These are phyloP conservation scores for Aotearoamyces nothofagi DNA, from an alignment of 2,329 filamentous ascomycete species.

Conservation along the genomic window DNA sequence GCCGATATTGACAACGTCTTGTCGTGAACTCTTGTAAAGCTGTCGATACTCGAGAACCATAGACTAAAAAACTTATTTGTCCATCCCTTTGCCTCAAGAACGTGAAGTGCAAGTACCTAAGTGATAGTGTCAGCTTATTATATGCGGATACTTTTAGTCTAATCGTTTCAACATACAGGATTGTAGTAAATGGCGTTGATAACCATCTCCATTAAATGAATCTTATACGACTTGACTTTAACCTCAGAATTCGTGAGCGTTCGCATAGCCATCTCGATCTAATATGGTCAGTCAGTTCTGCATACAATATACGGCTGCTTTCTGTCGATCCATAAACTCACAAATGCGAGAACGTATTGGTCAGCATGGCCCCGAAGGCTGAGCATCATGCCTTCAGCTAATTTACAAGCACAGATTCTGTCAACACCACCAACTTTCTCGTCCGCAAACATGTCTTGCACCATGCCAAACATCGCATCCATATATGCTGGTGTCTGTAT, in stretches of 20 bases:
- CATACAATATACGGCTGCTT: too few species aligned
- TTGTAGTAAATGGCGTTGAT: slow-evolving; percentile 99
- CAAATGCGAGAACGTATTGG: slow-evolving; percentile 72
- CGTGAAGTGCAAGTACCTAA: slow-evolving; percentile 54
- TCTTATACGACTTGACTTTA: slow-evolving; percentile 84
- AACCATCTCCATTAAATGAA: slow-evolving; percentile 97
- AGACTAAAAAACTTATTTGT: slow-evolving; percentile 98
- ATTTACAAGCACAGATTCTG: slow-evolving; percentile 91
- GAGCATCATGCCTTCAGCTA: slow-evolving; percentile 94
- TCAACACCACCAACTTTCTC: slow-evolving; percentile 88
- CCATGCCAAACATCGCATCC: slow-evolving; percentile 82
- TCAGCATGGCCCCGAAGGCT: slow-evolving; percentile 82
- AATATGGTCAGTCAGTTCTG: neutral
- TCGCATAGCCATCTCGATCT: slow-evolving; percentile 71
- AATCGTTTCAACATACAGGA: slow-evolving; percentile 33
- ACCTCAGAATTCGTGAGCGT: slow-evolving; percentile 61
- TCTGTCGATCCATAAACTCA: slow-evolving; percentile 10
- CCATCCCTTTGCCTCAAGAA: slow-evolving; percentile 85
- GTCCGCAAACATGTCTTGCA: slow-evolving; percentile 85
- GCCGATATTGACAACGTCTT: slow-evolving; percentile 97
- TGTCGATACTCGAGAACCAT: slow-evolving; percentile 94
- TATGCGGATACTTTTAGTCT: too few species aligned
- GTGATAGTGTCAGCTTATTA: too few species aligned
- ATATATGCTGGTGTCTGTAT: slow-evolving; percentile 76
- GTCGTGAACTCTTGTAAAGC: slow-evolving; percentile 87